A percentile compares a stretch with the other conserved stretches of the same genome.
Evolutionary conservation across 768 basidiomycete species (phyloP).

Genomic region (Stropharia rugosoannulata): DNA sequence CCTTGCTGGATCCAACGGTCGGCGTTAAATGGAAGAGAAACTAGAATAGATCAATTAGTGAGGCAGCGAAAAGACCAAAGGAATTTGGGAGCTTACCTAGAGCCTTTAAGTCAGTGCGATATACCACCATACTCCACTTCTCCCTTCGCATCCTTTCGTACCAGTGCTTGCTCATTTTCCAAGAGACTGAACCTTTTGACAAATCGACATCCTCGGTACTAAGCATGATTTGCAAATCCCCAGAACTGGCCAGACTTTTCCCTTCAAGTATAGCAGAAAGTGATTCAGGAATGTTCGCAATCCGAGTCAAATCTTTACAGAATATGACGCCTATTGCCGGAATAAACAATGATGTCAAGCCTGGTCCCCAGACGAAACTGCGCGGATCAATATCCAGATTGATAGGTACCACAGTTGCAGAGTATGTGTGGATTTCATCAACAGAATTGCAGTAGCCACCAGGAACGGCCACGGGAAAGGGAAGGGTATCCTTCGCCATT

Average conservation of each 20-base stretch:
- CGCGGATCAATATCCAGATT: no score
- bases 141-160: constrained; percentile 16
- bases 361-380: no score
- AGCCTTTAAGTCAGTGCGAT: constrained; percentile 11
- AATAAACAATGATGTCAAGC: no score
- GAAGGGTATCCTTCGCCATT: neutral
- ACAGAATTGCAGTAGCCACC: no score
- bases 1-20: no score
- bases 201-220: constrained; percentile 7
- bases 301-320: no score
- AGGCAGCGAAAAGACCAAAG: neutral
- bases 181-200: constrained; percentile 7
- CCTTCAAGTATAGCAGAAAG: constrained; percentile 11
- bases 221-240: constrained; percentile 8
- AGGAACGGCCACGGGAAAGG: no score
- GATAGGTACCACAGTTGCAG: no score
- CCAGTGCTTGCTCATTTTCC: constrained; percentile 18
- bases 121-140: constrained; percentile 16
- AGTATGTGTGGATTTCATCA: no score
- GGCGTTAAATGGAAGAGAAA: no score
- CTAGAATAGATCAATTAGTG: neutral
- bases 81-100: constrained; percentile 6
- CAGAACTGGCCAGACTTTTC: neutral
- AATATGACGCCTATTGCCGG: no score
- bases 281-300: neutral